Evolutionary conservation across 768 basidiomycete species (phyloP).

Genomic region (Leucocoprinus birnbaumii): DNA sequence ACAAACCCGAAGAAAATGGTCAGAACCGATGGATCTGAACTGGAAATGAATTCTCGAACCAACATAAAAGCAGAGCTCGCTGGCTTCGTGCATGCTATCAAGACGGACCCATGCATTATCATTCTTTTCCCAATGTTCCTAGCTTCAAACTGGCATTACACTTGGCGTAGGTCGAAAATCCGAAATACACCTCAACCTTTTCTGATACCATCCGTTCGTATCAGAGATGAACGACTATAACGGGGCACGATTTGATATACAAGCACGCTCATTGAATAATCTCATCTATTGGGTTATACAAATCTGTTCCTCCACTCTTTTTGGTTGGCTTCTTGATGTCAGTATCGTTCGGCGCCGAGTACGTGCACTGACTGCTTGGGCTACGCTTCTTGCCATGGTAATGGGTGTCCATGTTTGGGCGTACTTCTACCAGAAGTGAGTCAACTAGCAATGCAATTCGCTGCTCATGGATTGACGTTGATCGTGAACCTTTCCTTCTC

Average conservation of each 20-base stretch:
- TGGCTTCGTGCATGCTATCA: conserved; percentile 65
- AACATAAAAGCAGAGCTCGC: conserved; percentile 77
- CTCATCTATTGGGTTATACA: conserved; percentile 80
- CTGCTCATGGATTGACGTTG: not conserved
- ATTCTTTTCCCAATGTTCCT: conserved; percentile 86
- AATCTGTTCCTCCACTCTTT: conserved; percentile 69
- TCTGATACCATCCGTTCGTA: conserved; percentile 1
- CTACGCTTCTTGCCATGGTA: conserved; percentile 58
- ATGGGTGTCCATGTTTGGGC: conserved; percentile 74
- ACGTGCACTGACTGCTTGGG: conserved; percentile 73
- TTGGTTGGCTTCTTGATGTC: conserved; percentile 68
- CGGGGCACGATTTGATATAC: conserved; percentile 76
- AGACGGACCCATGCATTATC: conserved; percentile 70
- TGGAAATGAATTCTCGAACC: conserved; percentile 58
- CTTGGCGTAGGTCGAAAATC: conserved; percentile 58
- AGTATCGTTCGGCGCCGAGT: conserved; percentile 52
- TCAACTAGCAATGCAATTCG: conserved; percentile 1
- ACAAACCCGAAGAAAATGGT: conserved; percentile 69
- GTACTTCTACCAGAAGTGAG: conserved; percentile 71
- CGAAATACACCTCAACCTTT: not conserved
- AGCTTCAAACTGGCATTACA: conserved; percentile 82
- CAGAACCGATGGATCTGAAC: conserved; percentile 71
- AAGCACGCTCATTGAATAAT: conserved; percentile 73
- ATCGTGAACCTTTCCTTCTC: conserved; percentile 11
- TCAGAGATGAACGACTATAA: conserved; percentile 81